Evolutionary conservation across 2,329 filamentous ascomycete genomes (phyloP).

Genomic region (Neophaeococcomyces mojaviensis): DNA sequence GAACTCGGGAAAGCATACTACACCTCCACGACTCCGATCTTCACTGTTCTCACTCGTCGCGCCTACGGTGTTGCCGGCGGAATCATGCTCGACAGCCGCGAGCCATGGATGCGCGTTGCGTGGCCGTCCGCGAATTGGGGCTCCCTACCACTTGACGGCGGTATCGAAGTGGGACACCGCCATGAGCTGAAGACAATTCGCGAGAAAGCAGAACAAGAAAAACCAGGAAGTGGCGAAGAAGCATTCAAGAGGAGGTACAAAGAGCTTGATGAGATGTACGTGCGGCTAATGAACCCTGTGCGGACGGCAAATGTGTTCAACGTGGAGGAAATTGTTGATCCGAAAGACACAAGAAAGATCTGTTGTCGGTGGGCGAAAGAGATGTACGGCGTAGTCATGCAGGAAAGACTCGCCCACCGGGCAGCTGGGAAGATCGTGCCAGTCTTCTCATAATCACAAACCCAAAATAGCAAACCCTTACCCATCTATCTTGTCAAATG

Average conservation of each 20-base stretch:
- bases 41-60: slow-evolving; percentile 54
- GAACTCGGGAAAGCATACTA: slow-evolving; percentile 56
- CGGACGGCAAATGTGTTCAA: slow-evolving; percentile 57
- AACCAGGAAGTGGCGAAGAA: slow-evolving; percentile 35
- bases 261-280: slow-evolving; percentile 54
- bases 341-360: slow-evolving; percentile 49
- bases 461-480: background rate
- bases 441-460: slow-evolving; percentile 26
- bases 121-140: slow-evolving; percentile 60
- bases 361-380: slow-evolving; percentile 50
- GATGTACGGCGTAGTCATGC: slow-evolving; percentile 48
- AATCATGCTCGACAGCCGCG: slow-evolving; percentile 56
- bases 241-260: slow-evolving; percentile 49
- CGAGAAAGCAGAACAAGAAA: slow-evolving; percentile 40
- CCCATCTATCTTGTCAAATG: too few species aligned
- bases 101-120: slow-evolving; percentile 53
- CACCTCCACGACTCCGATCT: slow-evolving; percentile 55
- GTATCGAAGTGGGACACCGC: slow-evolving; percentile 57
- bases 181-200: slow-evolving; percentile 45
- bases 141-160: slow-evolving; percentile 54
- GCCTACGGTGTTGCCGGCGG: slow-evolving; percentile 59
- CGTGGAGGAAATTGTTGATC: slow-evolving; percentile 59
- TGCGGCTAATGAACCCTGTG: slow-evolving; percentile 57
- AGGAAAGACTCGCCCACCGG: slow-evolving; percentile 39
- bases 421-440: slow-evolving; percentile 36